Percentiles rank a stretch among this genome's conserved stretches.
phyloP scores from a whole-genome alignment of 192 early-diverging fungal species.

The Haplosporangium gracile region DNA sequence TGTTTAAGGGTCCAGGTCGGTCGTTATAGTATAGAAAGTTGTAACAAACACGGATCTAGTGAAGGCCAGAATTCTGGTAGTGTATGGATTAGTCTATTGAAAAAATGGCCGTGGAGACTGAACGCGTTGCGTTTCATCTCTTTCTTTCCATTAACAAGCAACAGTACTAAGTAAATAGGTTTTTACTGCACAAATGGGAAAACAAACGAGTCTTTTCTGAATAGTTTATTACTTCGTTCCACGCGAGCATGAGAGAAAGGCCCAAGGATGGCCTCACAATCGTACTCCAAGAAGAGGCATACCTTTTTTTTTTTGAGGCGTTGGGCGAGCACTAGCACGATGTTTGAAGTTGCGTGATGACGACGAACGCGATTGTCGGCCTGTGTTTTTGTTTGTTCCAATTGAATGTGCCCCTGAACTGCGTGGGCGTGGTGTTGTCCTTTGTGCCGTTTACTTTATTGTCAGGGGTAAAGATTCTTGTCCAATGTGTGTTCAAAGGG shows the following conservation, averaged over 20 bases:
- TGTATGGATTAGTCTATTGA: no score
- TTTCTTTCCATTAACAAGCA: no score
- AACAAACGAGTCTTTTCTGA: no score
- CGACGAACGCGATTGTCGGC: neutral
- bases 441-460: neutral
- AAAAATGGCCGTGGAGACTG: no score
- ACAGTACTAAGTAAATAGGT: no score
- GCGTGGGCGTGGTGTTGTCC: neutral
- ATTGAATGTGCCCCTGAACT: neutral
- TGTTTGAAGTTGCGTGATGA: neutral
- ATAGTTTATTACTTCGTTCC: no score
- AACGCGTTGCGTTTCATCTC: no score
- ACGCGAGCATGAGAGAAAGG: no score
- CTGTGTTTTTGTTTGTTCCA: neutral
- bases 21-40: neutral
- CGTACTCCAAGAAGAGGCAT: neutral
- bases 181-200: no score
- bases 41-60: neutral
- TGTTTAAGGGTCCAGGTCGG: neutral
- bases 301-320: neutral
- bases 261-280: neutral
- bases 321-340: neutral
- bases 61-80: neutral
- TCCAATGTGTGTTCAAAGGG: neutral
- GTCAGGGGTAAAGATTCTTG: neutral